These are phyloP conservation scores for Metschnikowia hibisci DNA, from an alignment of 805 yeast genomes.

Conservation along the genomic window DNA sequence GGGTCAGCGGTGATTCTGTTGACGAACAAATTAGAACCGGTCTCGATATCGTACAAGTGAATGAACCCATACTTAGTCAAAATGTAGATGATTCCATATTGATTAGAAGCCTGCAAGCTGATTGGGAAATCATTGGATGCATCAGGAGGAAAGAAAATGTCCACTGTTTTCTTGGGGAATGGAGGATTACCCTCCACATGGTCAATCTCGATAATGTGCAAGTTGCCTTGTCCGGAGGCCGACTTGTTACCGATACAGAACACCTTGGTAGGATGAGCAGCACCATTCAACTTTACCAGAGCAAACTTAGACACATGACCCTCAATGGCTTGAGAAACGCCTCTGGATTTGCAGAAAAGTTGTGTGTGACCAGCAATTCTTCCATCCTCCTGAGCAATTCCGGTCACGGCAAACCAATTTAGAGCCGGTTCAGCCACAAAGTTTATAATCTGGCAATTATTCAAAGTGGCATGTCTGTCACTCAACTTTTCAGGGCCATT, in stretches of 20 bases:
- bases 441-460: conserved; percentile 84
- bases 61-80: conserved; percentile 96
- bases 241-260: conserved; percentile 91
- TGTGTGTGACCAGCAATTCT: conserved; percentile 96
- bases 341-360: conserved; percentile 80
- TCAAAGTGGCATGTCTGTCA: conserved; percentile 75
- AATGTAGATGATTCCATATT: conserved; percentile 82
- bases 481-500: conserved; percentile 79
- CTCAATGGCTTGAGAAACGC: conserved; percentile 93
- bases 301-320: conserved; percentile 97
- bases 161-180: conserved; percentile 85
- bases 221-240: conserved; percentile 63
- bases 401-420: conserved; percentile 94
- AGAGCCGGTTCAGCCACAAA: conserved; percentile 74
- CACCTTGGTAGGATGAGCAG: conserved; percentile 70
- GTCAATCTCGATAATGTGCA: conserved; percentile 94
- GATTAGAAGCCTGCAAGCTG: conserved; percentile 77
- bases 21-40: conserved; percentile 88
- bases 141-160: conserved; percentile 94
- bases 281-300: conserved; percentile 66
- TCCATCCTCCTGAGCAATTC: conserved; percentile 91
- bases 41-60: conserved; percentile 89
- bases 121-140: conserved; percentile 96
- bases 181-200: conserved; percentile 83
- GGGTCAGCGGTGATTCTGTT: conserved; percentile 96